These are phyloP conservation scores for Colletotrichum tropicicola DNA, from an alignment of 2,329 filamentous ascomycete species.

Conservation along the genomic window DNA sequence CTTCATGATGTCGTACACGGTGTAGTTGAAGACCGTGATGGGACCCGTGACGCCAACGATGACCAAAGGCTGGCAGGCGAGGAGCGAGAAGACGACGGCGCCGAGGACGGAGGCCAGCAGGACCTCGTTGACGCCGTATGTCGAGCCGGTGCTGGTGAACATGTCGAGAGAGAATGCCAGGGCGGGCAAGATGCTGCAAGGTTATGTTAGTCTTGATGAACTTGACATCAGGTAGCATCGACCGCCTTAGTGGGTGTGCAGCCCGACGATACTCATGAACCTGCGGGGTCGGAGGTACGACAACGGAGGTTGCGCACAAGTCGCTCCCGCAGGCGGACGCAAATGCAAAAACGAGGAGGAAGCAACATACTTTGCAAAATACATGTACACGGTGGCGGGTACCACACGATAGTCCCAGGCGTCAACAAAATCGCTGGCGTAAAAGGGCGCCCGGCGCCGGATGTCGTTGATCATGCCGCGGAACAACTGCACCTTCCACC, in stretches of 20 bases:
- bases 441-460: conserved; percentile 78
- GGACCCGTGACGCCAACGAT: conserved; percentile 94
- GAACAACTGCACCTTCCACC: conserved; percentile 82
- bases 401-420: conserved; percentile 92
- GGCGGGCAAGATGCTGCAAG: conserved; percentile 84
- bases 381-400: conserved; percentile 91
- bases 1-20: conserved; percentile 87
- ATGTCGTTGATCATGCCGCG: conserved; percentile 84
- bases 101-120: conserved; percentile 86
- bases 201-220: conserved; percentile 18
- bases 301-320: background rate
- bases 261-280: background rate
- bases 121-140: conserved; percentile 91
- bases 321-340: background rate
- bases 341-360: background rate
- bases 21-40: conserved; percentile 95
- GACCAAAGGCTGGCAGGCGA: conserved; percentile 85
- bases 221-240: background rate
- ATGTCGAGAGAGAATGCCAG: conserved; percentile 92
- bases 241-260: background rate
- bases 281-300: background rate
- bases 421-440: conserved; percentile 84
- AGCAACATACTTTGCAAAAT: conserved; percentile 82
- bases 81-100: conserved; percentile 80
- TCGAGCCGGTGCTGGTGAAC: conserved; percentile 86